Percentiles rank a stretch among this genome's conserved stretches.
These are phyloP conservation scores for Coriolopsis trogii DNA, from an alignment of 1,284 basidiomycete genomes.

Conservation along the genomic window DNA sequence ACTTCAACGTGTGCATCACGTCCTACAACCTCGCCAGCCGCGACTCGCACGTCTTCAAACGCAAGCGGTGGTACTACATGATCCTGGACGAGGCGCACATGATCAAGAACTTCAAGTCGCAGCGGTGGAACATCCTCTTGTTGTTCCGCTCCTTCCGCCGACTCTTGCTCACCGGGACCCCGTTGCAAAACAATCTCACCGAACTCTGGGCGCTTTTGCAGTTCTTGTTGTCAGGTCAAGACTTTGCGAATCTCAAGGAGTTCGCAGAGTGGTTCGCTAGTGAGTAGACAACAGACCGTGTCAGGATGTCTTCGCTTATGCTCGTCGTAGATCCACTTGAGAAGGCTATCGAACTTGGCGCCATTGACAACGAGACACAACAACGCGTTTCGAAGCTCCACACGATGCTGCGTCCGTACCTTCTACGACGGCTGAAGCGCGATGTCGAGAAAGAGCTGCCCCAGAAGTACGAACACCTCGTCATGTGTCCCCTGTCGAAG, in stretches of 20 bases:
- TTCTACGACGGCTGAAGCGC: constrained; percentile 91
- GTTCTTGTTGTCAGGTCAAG: constrained; percentile 93
- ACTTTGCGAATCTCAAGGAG: constrained; percentile 92
- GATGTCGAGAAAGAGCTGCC: constrained; percentile 98
- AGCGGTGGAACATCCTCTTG: constrained; percentile 94
- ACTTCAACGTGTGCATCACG: constrained; percentile 96
- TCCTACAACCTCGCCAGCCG: constrained; percentile 93
- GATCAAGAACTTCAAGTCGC: constrained; percentile 98
- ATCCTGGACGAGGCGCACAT: constrained; percentile 97
- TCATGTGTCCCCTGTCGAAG: constrained; percentile 91
- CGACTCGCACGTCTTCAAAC: constrained; percentile 93
- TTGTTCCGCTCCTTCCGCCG: constrained; percentile 92
- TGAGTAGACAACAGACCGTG: constrained; percentile 42
- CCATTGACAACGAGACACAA: constrained; percentile 84
- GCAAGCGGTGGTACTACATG: constrained; percentile 97
- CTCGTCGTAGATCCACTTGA: constrained; percentile 79
- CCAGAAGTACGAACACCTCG: constrained; percentile 93
- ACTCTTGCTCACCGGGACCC: constrained; percentile 90
- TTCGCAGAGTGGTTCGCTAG: constrained; percentile 98
- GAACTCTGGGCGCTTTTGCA: constrained; percentile 96
- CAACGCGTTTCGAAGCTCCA: constrained; percentile 91
- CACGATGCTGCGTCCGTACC: constrained; percentile 90
- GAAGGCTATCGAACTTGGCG: constrained; percentile 90
- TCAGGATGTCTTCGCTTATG: not conserved
- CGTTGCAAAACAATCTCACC: constrained; percentile 94